A percentile compares a stretch with the other conserved stretches of the same genome.
Conservation (phyloP, 768 basidiomycete genomes). For the Termitomyces sp. region DNA sequence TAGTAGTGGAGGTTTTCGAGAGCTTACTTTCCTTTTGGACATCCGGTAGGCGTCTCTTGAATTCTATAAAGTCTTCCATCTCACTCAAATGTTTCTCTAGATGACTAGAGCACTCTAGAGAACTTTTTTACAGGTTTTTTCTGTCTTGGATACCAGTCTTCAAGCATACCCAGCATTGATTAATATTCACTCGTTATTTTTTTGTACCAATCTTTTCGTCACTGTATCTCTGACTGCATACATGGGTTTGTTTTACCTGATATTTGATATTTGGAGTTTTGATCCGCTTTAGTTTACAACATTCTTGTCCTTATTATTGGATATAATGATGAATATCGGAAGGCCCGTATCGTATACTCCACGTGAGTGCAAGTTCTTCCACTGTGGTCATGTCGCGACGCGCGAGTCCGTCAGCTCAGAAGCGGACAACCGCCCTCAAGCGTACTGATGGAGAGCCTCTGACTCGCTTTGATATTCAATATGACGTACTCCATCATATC, state of each 20-base stretch:
- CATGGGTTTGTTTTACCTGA: constrained; percentile 6
- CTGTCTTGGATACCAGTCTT: constrained; percentile 5
- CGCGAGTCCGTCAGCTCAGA: constrained; percentile 31
- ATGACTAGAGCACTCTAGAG: background rate
- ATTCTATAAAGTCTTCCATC: background rate
- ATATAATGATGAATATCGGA: constrained; percentile 4
- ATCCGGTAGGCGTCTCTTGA: constrained; percentile 15
- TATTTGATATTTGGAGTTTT: background rate
- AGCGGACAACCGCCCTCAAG: constrained; percentile 43
- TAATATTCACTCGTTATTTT: background rate
- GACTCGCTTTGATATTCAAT: constrained; percentile 65
- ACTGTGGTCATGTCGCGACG: constrained; percentile 25
- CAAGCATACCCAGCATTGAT: constrained; percentile 7
- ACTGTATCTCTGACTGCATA: constrained; percentile 16
- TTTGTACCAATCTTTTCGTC: constrained; percentile 8
- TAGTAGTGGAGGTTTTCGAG: constrained; percentile 84
- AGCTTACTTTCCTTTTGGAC: constrained; percentile 55
- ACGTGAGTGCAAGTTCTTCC: constrained; percentile 1
- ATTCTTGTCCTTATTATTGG: constrained; percentile 8
- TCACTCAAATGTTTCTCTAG: background rate
- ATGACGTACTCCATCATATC: constrained; percentile 72
- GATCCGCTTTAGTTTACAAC: constrained; percentile 10
- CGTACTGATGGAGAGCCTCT: constrained; percentile 63
- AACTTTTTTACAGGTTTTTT: background rate
- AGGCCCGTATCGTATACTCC: background rate